Base-by-base conservation (phyloP, 2,329 filamentous ascomycete genomes). In the Penicillium hordei region DNA sequence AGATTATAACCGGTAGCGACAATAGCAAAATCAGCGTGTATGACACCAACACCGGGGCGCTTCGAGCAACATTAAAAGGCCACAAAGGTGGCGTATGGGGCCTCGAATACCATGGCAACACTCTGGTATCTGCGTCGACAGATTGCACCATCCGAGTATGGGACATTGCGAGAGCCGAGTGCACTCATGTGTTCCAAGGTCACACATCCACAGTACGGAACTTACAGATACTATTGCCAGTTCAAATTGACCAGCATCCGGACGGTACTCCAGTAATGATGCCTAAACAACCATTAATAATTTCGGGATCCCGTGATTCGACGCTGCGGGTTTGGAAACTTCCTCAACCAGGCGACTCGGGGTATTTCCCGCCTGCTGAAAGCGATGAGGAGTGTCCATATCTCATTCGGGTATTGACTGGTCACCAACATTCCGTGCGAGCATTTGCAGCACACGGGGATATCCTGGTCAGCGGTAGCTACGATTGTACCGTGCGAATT, bases 41-140 rank as follows among this genome's bases (percentile, higher is more conserved):
- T 73, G 93, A 97, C 70, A 97, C 93, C 15, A 94, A 94, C 76
- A 97, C 93, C 0, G 94, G 94, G 55, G 89, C 89, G 62, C 78
- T 96, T 34, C 86, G 89, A 45, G 91, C 87, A 69, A 90, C 89
- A 62, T 84, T 99, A 3, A 89, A 93, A 68, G 94, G 94, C 2
- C 94, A 99, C 67, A 93, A 97, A 74, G 94, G 94, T 33, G 94
- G 94, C 44, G 94, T 99, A 1, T 99, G 94, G 94, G 94, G 94
- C 25, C 78, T 99, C 50, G 93, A 97, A 73, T 97, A 97, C 71
- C 89, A 97, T 70, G 93, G 91, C 50, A 97, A 97, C 70, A 91
- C 90, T 19, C 80, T 99, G n/a, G 94, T 99, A 2, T 97, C 94
- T n/a, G 94, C 93, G 2, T 97, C 93, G 7, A 99, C 94, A 0